A percentile compares a stretch with the other conserved stretches of the same genome.
phyloP scores from a whole-genome alignment of 805 yeast genomes.

The Candida rishiriensis region DNA sequence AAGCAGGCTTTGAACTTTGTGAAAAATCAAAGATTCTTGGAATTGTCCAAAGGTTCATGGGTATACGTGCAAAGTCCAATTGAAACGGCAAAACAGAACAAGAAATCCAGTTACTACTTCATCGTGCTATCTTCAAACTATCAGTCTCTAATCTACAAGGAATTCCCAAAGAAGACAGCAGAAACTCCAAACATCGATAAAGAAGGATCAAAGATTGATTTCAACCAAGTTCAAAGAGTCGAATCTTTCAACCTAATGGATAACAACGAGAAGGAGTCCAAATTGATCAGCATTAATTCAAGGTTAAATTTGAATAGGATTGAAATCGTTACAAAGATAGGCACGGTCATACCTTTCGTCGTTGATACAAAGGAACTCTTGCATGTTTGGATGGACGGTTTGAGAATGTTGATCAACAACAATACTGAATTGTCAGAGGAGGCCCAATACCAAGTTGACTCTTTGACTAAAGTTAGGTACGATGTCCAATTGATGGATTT shows the following conservation, averaged over 20 bases:
- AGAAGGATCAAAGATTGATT: conserved; percentile 47
- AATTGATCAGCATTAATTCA: conserved; percentile 52
- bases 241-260: conserved; percentile 46
- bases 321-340: conserved; percentile 15
- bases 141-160: conserved; percentile 55
- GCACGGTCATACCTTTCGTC: conserved; percentile 48
- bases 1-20: conserved; percentile 66
- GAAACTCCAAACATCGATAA: conserved; percentile 55
- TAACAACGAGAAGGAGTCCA: conserved; percentile 27
- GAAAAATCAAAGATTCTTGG: conserved; percentile 67
- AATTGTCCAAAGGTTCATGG: conserved; percentile 77
- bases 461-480: conserved; percentile 41
- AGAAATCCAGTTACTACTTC: conserved; percentile 38
- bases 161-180: conserved; percentile 43
- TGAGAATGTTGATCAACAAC: conserved; percentile 45
- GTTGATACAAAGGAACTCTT: conserved; percentile 67
- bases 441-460: conserved; percentile 39
- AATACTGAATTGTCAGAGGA: conserved; percentile 37
- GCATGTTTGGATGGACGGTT: conserved; percentile 75
- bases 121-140: conserved; percentile 65
- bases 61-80: conserved; percentile 59
- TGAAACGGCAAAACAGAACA: conserved; percentile 10
- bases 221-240: conserved; percentile 48
- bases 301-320: conserved; percentile 33
- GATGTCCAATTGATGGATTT: conserved; percentile 46